A percentile compares a stretch with the other conserved stretches of the same genome.
phyloP scores from a whole-genome alignment of 495 filamentous ascomycete genomes.

The Hypoxylon cercidicola region DNA sequence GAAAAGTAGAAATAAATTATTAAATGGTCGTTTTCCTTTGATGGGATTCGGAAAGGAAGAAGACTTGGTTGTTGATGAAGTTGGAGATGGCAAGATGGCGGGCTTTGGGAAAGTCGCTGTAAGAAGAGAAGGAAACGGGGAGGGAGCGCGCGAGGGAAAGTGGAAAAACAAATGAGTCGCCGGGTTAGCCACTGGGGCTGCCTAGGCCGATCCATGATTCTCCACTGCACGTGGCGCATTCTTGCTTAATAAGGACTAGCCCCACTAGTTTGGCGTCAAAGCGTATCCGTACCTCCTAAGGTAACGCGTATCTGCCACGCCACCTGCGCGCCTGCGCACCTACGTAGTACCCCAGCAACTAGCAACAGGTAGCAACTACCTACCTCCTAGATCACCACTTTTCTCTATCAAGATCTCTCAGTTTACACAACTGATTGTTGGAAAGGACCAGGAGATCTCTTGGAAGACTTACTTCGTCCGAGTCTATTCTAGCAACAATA shows the following conservation, averaged over 20 bases:
- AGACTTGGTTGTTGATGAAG: constrained; percentile 33
- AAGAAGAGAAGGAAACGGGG: constrained; percentile 39
- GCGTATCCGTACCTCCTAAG: too few relatives aligned
- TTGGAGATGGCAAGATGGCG: constrained; percentile 29
- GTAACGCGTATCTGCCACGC: too few relatives aligned
- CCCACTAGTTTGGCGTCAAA: not conserved
- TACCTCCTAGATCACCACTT: too few relatives aligned
- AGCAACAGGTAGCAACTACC: too few relatives aligned
- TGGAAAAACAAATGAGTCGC: constrained; percentile 36
- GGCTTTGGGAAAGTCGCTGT: constrained; percentile 37
- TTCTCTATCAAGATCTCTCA: too few relatives aligned
- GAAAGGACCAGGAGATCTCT: too few relatives aligned
- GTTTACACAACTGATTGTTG: too few relatives aligned
- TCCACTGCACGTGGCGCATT: constrained; percentile 24
- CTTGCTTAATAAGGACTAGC: constrained; percentile 8
- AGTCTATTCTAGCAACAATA: too few relatives aligned
- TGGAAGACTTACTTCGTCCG: too few relatives aligned
- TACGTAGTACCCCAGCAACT: too few relatives aligned
- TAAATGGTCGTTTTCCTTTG: constrained; percentile 14
- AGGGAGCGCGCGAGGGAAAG: constrained; percentile 40
- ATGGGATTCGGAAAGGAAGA: constrained; percentile 30
- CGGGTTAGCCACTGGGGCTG: constrained; percentile 14
- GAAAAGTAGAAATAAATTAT: constrained; percentile 30
- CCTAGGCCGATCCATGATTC: constrained; percentile 1
- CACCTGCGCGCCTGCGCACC: too few relatives aligned